Evolutionary conservation across 768 basidiomycete species (phyloP), one percentile per base, ranked within the genome.

Genomic region (Thelephora aurantiotincta): DNA sequence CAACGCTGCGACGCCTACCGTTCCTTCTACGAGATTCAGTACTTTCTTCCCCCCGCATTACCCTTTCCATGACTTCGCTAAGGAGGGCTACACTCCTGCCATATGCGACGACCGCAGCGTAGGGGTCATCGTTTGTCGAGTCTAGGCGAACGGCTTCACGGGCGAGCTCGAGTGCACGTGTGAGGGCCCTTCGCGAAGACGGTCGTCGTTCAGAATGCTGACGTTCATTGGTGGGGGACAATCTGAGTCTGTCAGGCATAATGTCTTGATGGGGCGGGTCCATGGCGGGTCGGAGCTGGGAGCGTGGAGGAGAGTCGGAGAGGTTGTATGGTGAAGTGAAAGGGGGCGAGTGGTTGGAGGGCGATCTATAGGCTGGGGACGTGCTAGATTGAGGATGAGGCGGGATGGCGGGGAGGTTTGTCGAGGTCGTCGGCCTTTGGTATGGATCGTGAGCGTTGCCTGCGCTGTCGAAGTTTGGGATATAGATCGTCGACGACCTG

Each of bases 1-100:
- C 80, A 13, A 86, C 78, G 57, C 83, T 87, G 59, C 82, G 74
- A 50, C 81, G 75, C 52, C 82, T 73, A 26, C 74, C 75, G 55
- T 68, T 73, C 51, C 72, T 68, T 58, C 78, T 70, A 50, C 65
- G 54, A n/a, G 69, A 63, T 43, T 86, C 85, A 22, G 78, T 78
- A 52, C 75, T 78, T 57, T 89, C 84, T 63, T 92, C 90, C 3
- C 87, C 87, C 57, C 80, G 73, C 63, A 84, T 73, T 1, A 93
- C 91, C 35, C 89, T 70, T 56, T 88, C 85, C 91, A 94, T 94
- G 46, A 94, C 91, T 62, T 90, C 86, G 56, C 82, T 86, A 23
- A 94, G 70, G 22, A 94, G 70, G 37, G 83, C 77, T 36, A 94
- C 91, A 57, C 85, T 87, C 61, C 78, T 81, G 11, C 79, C 81